Evolutionary conservation across 1,139 yeast species (phyloP).

Genomic region (Yamadazyma taylorii): DNA sequence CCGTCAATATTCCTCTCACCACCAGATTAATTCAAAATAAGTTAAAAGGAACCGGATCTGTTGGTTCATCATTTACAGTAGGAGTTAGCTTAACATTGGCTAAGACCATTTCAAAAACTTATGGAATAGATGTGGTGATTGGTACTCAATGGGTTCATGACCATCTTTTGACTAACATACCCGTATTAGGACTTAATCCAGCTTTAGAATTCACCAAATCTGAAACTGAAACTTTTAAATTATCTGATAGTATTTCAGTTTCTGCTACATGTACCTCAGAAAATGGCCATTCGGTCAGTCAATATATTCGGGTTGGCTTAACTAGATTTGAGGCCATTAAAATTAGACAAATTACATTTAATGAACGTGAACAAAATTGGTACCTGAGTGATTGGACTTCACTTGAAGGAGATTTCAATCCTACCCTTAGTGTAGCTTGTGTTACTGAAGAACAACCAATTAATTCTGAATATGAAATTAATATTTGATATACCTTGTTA

Average conservation of each 20-base stretch:
- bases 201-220: conserved; percentile 4
- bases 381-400: not conserved
- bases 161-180: not conserved
- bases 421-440: not conserved
- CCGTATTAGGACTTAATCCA: not conserved
- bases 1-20: conserved; percentile 8
- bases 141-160: not conserved
- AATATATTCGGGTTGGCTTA: conserved; percentile 7
- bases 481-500: not conserved
- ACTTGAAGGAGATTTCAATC: conserved; percentile 1
- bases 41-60: conserved; percentile 14
- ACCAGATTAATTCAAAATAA: conserved; percentile 10
- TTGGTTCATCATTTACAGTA: conserved; percentile 8
- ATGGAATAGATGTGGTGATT: not conserved
- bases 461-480: not conserved
- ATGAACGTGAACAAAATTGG: not conserved
- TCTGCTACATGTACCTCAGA: conserved; percentile 11
- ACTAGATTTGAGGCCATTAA: conserved; percentile 8
- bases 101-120: not conserved
- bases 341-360: not conserved
- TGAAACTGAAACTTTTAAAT: conserved; percentile 2
- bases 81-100: conserved; percentile 1
- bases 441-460: conserved; percentile 1
- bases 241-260: conserved; percentile 7
- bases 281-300: conserved; percentile 12